A percentile compares a stretch with the other conserved stretches of the same genome.
phyloP scores from a whole-genome alignment of 352 stramenopile genomes.

The Pythium grandisporangium region DNA sequence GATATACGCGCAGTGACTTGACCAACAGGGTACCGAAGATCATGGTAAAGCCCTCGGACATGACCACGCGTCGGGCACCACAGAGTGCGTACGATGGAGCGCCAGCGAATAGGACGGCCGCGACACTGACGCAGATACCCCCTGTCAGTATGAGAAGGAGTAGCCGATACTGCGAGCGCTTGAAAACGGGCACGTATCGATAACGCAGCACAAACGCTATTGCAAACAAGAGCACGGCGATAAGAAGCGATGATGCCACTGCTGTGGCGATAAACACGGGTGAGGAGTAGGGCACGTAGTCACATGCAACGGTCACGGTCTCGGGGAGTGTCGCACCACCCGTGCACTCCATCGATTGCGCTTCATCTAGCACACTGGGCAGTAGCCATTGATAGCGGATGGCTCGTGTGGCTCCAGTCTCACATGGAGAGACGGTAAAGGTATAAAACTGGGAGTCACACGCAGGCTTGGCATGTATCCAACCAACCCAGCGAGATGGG shows the following conservation, averaged over 20 bases:
- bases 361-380: constrained; percentile 10
- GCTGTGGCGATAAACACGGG: background rate
- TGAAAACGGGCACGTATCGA: constrained; percentile 32
- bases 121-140: constrained; percentile 26
- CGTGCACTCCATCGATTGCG: constrained; percentile 23
- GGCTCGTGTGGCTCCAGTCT: constrained; percentile 7
- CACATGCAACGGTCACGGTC: constrained; percentile 22
- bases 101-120: constrained; percentile 23
- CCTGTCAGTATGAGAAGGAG: constrained; percentile 35
- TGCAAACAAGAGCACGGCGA: constrained; percentile 1
- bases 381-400: constrained; percentile 29
- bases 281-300: constrained; percentile 22
- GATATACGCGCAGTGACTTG: constrained; percentile 50
- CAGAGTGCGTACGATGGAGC: constrained; percentile 21
- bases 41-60: constrained; percentile 31
- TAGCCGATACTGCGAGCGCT: constrained; percentile 52
- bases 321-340: constrained; percentile 11
- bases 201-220: constrained; percentile 25
- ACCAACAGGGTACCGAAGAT: constrained; percentile 35
- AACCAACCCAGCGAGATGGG: constrained; percentile 26
- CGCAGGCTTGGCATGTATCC: constrained; percentile 21
- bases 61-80: constrained; percentile 13
- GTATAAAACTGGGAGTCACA: constrained; percentile 31
- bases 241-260: constrained; percentile 10
- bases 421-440: constrained; percentile 28